Base-by-base conservation (phyloP, 2,329 filamentous ascomycete species). In the Herpotrichia juniperi region DNA sequence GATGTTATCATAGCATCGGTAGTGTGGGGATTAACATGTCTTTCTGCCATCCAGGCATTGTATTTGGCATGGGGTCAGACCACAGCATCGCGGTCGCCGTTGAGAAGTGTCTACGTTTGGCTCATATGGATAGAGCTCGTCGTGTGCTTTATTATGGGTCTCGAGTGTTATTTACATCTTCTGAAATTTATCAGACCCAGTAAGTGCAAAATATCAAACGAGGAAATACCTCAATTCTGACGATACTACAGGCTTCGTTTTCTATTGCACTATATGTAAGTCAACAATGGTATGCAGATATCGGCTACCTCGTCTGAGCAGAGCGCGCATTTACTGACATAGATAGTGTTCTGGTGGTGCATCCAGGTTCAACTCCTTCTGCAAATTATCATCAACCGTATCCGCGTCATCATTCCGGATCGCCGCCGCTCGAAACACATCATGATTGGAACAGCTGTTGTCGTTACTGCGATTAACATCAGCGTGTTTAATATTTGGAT, bases 121-220 rank as follows among this genome's bases (percentile, higher is more conserved):
- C 75, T 81, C 75, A 74, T 81, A 48, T 81, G 79, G 79, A 46
- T 74, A 24, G 79, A 81, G 58, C 68, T 81, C 3, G 1, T 69
- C 1, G 75, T 76, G 3, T 79, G 74, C 10, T 64, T 78, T 10
- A 55, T 69, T 8, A 80, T 81, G 64, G 74, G 70, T 5, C 53
- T 78, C 21, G 70, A 80, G 40, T 68, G 69, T 53, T 76, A 57
- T 50, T 24, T 75, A 42, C 69, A 73, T 54, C 42, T 76, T 2
- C 21, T 68, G 43, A 71, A 72, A 39, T 30, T 54, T 5, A 68
- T 75, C 22, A 64, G 50, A 42, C 70, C 71, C 7, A 74, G 72
- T 68, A 61, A 50, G 63, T 63, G 16, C n/a, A 24, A 16, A 25
- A 17, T 16, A 17, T 22, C 17, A 14, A 31, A 14, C 12, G 4